phyloP scores from a whole-genome alignment of 2,329 filamentous ascomycete genomes.

The Aspergillus ochraceoroseus region DNA sequence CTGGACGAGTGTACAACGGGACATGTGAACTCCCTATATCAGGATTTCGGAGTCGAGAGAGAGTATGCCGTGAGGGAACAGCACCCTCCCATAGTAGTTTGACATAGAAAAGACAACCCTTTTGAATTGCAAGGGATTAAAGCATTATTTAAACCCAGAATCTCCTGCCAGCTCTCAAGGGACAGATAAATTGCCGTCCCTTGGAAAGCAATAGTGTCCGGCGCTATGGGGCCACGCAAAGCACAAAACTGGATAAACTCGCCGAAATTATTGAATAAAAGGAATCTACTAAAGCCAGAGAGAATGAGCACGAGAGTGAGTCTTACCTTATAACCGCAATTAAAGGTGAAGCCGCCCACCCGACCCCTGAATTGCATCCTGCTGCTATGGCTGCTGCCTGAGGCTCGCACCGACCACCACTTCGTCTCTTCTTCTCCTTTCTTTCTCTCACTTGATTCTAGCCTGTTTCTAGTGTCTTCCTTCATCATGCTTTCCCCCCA shows the following conservation, averaged over 20 bases:
- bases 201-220: slow-evolving; percentile 11
- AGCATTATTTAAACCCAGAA: too few species aligned
- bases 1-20: neutral
- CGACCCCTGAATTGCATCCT: slow-evolving; percentile 19
- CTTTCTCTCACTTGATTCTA: slow-evolving; percentile 7
- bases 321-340: too few species aligned
- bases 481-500: slow-evolving; percentile 8
- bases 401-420: slow-evolving; percentile 10
- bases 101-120: too few species aligned
- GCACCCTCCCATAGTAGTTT: too few species aligned
- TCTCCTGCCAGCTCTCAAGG: too few species aligned
- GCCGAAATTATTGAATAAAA: slow-evolving; percentile 8
- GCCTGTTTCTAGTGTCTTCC: slow-evolving; percentile 7
- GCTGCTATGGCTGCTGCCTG: slow-evolving; percentile 10
- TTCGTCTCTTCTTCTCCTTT: slow-evolving; percentile 11
- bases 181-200: too few species aligned
- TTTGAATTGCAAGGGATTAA: neutral
- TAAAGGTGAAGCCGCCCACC: slow-evolving; percentile 18
- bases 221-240: slow-evolving; percentile 4
- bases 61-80: neutral
- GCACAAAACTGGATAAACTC: slow-evolving; percentile 4
- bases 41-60: too few species aligned
- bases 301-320: neutral
- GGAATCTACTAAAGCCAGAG: neutral
- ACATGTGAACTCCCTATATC: too few species aligned